A percentile compares a stretch with the other conserved stretches of the same genome.
Evolutionary conservation across 495 filamentous ascomycete species (phyloP).

Genomic region (Aspergillus asperescens): DNA sequence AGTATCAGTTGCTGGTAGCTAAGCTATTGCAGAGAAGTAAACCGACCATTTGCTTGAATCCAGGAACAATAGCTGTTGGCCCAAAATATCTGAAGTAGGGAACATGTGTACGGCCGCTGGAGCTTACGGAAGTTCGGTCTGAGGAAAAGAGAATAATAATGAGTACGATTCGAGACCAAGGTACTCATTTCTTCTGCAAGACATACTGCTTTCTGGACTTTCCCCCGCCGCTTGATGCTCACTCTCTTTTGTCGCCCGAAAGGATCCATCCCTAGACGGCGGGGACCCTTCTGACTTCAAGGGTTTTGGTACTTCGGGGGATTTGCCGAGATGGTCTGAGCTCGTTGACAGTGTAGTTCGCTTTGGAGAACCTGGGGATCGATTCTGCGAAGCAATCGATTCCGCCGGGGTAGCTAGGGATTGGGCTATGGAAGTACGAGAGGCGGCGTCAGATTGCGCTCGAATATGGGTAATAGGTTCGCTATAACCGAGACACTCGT

Average conservation of each 20-base stretch:
- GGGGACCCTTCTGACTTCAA: constrained; percentile 20
- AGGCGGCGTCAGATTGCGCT: constrained; percentile 34
- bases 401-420: constrained; percentile 22
- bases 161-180: constrained; percentile 9
- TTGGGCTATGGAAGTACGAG: constrained; percentile 23
- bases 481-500: constrained; percentile 63
- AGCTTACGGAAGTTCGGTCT: constrained; percentile 42
- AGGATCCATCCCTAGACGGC: constrained; percentile 19
- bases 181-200: not conserved
- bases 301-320: constrained; percentile 16
- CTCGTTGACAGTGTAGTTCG: constrained; percentile 8
- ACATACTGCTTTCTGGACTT: constrained; percentile 42
- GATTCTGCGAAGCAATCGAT: constrained; percentile 21
- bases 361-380: constrained; percentile 26
- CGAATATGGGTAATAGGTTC: constrained; percentile 61
- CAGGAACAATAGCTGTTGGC: constrained; percentile 81
- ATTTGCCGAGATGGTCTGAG: constrained; percentile 12
- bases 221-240: constrained; percentile 28
- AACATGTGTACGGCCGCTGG: constrained; percentile 55
- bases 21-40: not conserved
- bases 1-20: constrained; percentile 7
- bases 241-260: constrained; percentile 26
- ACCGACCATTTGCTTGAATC: constrained; percentile 83
- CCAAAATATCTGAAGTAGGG: constrained; percentile 88
- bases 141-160: constrained; percentile 4